phyloP scores from a whole-genome alignment of 2,329 filamentous ascomycete species.

The Periconia sp. region DNA sequence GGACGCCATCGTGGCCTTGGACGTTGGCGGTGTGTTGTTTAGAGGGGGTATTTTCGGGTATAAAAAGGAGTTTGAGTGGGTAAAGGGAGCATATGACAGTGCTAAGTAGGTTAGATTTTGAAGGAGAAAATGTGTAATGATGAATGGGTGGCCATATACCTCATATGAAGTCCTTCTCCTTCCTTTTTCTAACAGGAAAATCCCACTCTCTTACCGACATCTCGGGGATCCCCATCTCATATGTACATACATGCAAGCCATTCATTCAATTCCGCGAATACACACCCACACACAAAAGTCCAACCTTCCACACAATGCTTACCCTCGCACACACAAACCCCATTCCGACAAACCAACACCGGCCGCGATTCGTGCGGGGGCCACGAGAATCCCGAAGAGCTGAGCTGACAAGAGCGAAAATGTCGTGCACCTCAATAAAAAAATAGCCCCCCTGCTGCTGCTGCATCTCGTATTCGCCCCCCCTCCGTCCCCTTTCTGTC shows the following conservation, averaged over 20 bases:
- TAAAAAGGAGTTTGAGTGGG: not conserved
- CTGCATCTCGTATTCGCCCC: not conserved
- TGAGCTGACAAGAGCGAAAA: not conserved
- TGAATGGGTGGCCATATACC: not conserved
- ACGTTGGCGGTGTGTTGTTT: not conserved
- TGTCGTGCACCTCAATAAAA: not conserved
- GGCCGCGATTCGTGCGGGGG: not conserved
- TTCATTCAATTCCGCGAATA: too few species aligned
- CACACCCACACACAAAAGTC: too few species aligned
- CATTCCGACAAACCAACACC: not conserved
- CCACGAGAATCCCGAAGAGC: not conserved
- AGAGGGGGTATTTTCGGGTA: not conserved
- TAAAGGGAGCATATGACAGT: not conserved
- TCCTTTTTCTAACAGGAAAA: not conserved
- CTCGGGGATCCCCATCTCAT: not conserved
- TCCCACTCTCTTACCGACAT: not conserved
- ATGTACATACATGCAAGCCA: not conserved
- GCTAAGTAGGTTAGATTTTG: too few species aligned
- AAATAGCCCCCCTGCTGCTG: not conserved
- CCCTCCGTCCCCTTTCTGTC: not conserved
- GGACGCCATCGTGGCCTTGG: constrained; percentile 15
- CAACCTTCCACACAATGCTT: not conserved
- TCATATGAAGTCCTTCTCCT: not conserved
- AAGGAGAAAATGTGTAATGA: too few species aligned
- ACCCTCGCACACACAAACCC: not conserved